Conservation (phyloP, 2,329 filamentous ascomycete species). For the Pseudogymnoascus sp. region DNA sequence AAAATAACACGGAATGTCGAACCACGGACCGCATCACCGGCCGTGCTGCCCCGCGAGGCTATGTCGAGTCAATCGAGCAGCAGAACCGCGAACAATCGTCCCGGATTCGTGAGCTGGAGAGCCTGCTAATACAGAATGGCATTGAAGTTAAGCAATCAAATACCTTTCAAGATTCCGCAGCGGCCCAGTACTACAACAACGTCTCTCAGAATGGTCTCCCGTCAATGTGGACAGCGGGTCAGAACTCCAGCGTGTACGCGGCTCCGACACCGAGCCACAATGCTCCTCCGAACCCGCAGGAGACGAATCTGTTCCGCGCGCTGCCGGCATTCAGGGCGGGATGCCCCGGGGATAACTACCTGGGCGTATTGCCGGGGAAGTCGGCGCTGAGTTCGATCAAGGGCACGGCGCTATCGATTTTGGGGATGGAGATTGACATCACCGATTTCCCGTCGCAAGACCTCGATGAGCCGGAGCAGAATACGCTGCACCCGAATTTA, state of each 20-base stretch:
- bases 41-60: conserved; percentile 68
- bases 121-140: conserved; percentile 51
- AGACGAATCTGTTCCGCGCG: conserved; percentile 19
- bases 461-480: conserved; percentile 48
- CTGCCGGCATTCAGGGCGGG: conserved; percentile 21
- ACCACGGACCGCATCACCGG: conserved; percentile 84
- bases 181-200: conserved; percentile 16
- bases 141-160: conserved; percentile 45
- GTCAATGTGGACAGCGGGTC: conserved; percentile 15
- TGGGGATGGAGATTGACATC: conserved; percentile 73
- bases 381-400: conserved; percentile 63
- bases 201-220: conserved; percentile 12
- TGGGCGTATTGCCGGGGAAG: conserved; percentile 52
- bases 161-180: conserved; percentile 22
- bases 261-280: conserved; percentile 5
- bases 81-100: conserved; percentile 59
- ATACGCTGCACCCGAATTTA: conserved; percentile 36
- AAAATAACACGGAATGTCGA: conserved; percentile 65
- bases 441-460: conserved; percentile 61
- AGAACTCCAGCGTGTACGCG: conserved; percentile 10
- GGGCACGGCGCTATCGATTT: conserved; percentile 66
- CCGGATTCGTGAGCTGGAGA: conserved; percentile 60
- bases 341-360: conserved; percentile 51
- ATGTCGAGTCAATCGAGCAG: conserved; percentile 66
- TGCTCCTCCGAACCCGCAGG: conserved; percentile 10